Base-by-base conservation (phyloP, 805 yeast genomes). In the Wickerhamomyces alni region DNA sequence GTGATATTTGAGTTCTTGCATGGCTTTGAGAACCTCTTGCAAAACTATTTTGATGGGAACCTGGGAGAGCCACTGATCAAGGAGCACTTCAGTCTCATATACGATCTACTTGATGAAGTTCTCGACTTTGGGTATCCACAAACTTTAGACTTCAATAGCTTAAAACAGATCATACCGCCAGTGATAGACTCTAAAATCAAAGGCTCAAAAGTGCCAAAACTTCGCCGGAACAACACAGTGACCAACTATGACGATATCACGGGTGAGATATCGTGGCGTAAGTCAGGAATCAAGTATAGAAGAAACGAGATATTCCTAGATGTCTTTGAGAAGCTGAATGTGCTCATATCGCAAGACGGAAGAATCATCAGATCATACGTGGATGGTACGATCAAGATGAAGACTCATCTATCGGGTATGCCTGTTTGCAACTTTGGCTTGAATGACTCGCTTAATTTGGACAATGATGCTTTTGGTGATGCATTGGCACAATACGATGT, bases 361-460 rank as follows among this genome's bases (percentile, higher is more conserved):
- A 72, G 77, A 16, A 68, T 83, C 1, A 62, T 86, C 24, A 71
- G 83, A 41, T 72, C 88, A 0, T 81, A 77, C 52, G 85, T 88
- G 18, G 86, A 82, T 46, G 97, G 97, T 5, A 65, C 73, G 10
- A 77, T 89, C 34, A 68, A 72, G 37, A 72, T 87, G 72, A 79
- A 80, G 36, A 67, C 91, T 0, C 86, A 79, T 32, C 61, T 89
- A 11, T 72, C 85, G 0, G 96, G 96, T 4, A 76, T 79, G 74
- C 96, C 97, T 0, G 72, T 72, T 18, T 89, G 96, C 58, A 75
- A 79, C 35, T 80, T 89, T 57, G 95, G 91, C 0, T 68, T 91
- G 35, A 77, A 80, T 45, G 88, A 83, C 45, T 62, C 72, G 13
- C 45, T 64, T 18, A 58, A 62, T 12, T 40, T 63, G 17, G 41